Evolutionary conservation across 2,329 filamentous ascomycete genomes (phyloP).

Genomic region (Diaporthe sp.): DNA sequence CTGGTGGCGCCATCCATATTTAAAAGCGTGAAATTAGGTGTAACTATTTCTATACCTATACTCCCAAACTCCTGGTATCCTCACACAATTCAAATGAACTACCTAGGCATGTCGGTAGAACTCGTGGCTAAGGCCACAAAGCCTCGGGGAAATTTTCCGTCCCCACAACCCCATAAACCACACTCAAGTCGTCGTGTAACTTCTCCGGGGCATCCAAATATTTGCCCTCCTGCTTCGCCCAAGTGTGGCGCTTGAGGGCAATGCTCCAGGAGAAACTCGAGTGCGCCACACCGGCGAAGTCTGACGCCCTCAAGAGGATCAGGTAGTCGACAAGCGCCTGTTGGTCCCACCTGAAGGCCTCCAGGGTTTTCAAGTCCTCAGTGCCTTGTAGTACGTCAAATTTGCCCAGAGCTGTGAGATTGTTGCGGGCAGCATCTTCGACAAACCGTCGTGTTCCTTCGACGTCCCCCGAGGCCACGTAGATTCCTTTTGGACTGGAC

Average conservation of each 20-base stretch:
- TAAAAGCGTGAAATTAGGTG: neutral
- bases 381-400: constrained; percentile 14
- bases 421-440: constrained; percentile 19
- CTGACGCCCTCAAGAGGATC: constrained; percentile 28
- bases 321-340: constrained; percentile 36
- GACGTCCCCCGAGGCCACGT: constrained; percentile 32
- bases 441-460: constrained; percentile 29
- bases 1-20: neutral
- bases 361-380: neutral
- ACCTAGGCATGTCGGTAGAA: neutral
- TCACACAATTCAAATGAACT: too few relatives aligned
- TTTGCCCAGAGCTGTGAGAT: constrained; percentile 19
- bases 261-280: constrained; percentile 38
- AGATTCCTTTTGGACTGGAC: constrained; percentile 22
- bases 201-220: constrained; percentile 32
- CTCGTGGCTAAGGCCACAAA: constrained; percentile 14
- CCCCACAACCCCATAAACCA: constrained; percentile 29
- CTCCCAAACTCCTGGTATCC: neutral
- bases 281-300: constrained; percentile 34
- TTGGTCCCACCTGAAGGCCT: constrained; percentile 26
- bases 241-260: constrained; percentile 31
- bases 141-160: constrained; percentile 11
- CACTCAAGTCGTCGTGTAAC: constrained; percentile 25
- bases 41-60: neutral
- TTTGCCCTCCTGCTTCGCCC: neutral